These are phyloP conservation scores for Xylariaceae sp. DNA, from an alignment of 2,329 filamentous ascomycete species.

Conservation along the genomic window DNA sequence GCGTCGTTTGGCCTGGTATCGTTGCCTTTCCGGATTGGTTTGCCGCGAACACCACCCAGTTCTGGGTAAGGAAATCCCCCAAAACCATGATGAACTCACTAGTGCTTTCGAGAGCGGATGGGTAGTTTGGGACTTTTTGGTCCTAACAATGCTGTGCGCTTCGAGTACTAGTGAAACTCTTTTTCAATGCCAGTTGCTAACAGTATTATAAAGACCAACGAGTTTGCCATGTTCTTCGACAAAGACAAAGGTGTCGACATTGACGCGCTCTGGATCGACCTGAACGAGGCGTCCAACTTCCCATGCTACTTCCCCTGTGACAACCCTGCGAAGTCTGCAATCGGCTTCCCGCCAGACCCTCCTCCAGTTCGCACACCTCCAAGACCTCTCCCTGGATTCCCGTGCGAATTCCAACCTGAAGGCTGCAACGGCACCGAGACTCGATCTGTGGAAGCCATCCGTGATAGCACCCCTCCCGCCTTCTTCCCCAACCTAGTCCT, in stretches of 20 bases:
- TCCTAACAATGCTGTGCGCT: too few relatives aligned
- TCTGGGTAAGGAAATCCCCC: conserved; percentile 53
- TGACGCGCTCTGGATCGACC: conserved; percentile 79
- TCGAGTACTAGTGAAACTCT: too few relatives aligned
- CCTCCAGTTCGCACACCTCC: conserved; percentile 68
- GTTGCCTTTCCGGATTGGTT: conserved; percentile 82
- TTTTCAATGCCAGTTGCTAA: too few relatives aligned
- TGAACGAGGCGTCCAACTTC: conserved; percentile 61
- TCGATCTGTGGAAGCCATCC: conserved; percentile 26
- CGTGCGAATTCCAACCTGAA: conserved; percentile 68
- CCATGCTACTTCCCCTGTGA: conserved; percentile 61
- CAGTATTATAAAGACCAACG: conserved; percentile 54
- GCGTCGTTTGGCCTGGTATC: conserved; percentile 80
- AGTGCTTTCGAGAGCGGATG: too few relatives aligned
- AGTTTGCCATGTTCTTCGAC: conserved; percentile 71
- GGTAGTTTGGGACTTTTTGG: too few relatives aligned
- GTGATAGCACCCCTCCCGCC: conserved; percentile 39
- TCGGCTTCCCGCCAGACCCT: conserved; percentile 63
- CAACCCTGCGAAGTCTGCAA: conserved; percentile 48
- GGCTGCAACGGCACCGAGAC: conserved; percentile 44
- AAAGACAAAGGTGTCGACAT: conserved; percentile 71
- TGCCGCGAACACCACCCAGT: conserved; percentile 64
- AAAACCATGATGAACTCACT: neutral
- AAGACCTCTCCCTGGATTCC: conserved; percentile 71
- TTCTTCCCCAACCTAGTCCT: conserved; percentile 30